Conservation (phyloP, 352 stramenopile species). For the Phytopythium sindhum region DNA sequence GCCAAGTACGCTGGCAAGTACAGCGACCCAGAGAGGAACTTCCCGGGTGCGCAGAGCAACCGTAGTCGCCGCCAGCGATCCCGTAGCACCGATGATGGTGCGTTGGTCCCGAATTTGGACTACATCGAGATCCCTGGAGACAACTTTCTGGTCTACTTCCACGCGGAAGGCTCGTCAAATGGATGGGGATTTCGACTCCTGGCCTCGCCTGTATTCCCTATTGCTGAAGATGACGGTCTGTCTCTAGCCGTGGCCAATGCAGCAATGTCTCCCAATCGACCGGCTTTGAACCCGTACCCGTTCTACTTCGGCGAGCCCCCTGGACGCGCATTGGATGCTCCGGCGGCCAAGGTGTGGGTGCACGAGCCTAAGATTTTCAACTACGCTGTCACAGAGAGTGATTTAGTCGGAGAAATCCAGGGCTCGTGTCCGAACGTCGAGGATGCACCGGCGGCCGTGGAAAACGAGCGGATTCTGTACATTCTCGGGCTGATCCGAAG, state of each 20-base stretch:
- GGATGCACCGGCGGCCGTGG: slow-evolving; percentile 17
- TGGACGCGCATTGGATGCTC: slow-evolving; percentile 37
- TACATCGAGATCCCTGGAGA: slow-evolving; percentile 66
- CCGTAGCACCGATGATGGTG: slow-evolving; percentile 8
- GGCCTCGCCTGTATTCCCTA: slow-evolving; percentile 43
- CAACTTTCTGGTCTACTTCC: slow-evolving; percentile 73
- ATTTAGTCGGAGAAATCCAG: slow-evolving; percentile 52
- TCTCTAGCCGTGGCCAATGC: not conserved
- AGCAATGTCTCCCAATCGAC: not conserved
- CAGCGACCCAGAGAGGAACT: slow-evolving; percentile 70
- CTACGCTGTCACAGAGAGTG: slow-evolving; percentile 43
- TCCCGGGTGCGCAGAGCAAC: slow-evolving; percentile 64
- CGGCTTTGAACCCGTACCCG: slow-evolving; percentile 52
- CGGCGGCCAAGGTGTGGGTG: slow-evolving; percentile 58
- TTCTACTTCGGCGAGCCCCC: slow-evolving; percentile 74
- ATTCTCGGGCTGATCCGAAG: slow-evolving; percentile 61
- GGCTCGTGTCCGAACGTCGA: slow-evolving; percentile 31
- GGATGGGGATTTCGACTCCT: slow-evolving; percentile 70
- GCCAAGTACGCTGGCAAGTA: slow-evolving; percentile 71
- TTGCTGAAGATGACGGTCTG: not conserved
- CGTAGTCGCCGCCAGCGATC: slow-evolving; percentile 27
- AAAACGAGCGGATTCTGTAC: slow-evolving; percentile 58
- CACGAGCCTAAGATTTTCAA: slow-evolving; percentile 50
- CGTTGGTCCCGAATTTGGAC: slow-evolving; percentile 19
- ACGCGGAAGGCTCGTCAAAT: slow-evolving; percentile 45